Evolutionary conservation across 2,329 filamentous ascomycete species (phyloP).

Genomic region (Colletotrichum eleusines): DNA sequence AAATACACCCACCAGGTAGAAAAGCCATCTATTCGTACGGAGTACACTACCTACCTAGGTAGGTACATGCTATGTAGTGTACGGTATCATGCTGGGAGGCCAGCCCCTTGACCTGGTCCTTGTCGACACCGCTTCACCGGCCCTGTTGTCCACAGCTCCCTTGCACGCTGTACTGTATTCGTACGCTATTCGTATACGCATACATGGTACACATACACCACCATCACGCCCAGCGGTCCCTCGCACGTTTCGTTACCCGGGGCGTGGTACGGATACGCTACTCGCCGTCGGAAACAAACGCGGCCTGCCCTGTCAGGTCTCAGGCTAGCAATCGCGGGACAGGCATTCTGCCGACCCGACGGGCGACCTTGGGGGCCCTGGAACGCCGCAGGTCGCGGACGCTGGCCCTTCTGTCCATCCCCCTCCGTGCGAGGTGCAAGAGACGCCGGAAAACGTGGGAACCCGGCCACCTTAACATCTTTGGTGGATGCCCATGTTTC

Average conservation of each 20-base stretch:
- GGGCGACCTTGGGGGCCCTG: not conserved
- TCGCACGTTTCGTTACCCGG: not conserved
- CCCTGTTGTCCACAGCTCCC: slow-evolving; percentile 18
- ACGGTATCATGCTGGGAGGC: slow-evolving; percentile 3
- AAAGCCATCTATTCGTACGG: too few species aligned
- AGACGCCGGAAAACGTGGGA: slow-evolving; percentile 37
- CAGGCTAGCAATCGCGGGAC: slow-evolving; percentile 19
- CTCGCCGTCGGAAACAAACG: slow-evolving; percentile 30
- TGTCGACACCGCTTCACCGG: slow-evolving; percentile 32
- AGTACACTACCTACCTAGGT: too few species aligned
- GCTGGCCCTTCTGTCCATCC: not conserved
- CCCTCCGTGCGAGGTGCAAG: not conserved
- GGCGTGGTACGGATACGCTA: not conserved
- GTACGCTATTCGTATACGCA: too few species aligned
- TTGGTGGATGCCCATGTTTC: slow-evolving; percentile 32
- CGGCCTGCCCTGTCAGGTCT: slow-evolving; percentile 34
- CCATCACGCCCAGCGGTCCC: not conserved
- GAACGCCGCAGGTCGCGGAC: slow-evolving; percentile 12
- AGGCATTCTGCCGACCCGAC: slow-evolving; percentile 28
- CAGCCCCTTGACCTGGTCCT: slow-evolving; percentile 21
- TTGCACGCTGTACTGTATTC: not conserved
- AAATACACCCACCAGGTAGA: slow-evolving; percentile 8
- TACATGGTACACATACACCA: too few species aligned
- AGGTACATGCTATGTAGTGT: too few species aligned
- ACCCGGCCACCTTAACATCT: slow-evolving; percentile 31